A percentile compares a stretch with the other conserved stretches of the same genome.
Conservation (phyloP, 345 rosid genomes). For the Microthlaspi erraticum region DNA sequence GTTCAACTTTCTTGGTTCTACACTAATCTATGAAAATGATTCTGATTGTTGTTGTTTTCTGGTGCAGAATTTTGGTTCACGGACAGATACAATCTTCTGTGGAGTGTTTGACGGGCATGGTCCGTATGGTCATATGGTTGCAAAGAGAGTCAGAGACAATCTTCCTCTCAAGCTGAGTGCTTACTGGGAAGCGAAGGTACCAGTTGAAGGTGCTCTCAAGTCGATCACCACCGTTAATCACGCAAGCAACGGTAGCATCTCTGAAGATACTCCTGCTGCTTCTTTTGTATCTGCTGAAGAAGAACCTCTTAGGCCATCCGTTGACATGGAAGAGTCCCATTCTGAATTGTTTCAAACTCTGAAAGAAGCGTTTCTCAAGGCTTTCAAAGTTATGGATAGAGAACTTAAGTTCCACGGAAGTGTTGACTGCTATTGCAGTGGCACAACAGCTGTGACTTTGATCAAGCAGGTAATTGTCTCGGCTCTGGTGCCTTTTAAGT, state of each 20-base stretch:
- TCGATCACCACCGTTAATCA: conserved; percentile 54
- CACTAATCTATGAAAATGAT: not conserved
- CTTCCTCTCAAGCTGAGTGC: conserved; percentile 87
- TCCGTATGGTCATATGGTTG: conserved; percentile 97
- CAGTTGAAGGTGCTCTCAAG: conserved; percentile 58
- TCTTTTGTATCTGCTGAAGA: conserved; percentile 64
- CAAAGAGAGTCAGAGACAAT: conserved; percentile 89
- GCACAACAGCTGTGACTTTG: conserved; percentile 96
- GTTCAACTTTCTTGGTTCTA: not conserved
- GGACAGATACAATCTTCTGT: conserved; percentile 85
- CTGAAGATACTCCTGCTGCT: conserved; percentile 54
- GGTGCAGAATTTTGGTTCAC: conserved; percentile 79
- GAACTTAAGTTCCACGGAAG: conserved; percentile 75
- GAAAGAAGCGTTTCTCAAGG: conserved; percentile 86
- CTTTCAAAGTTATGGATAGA: conserved; percentile 93
- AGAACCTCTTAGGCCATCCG: conserved; percentile 63
- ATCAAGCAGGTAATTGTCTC: conserved; percentile 75
- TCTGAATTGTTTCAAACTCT: conserved; percentile 61
- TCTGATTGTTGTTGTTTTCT: conserved; percentile 14
- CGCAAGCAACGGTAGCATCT: conserved; percentile 53
- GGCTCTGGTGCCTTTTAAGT: not conserved
- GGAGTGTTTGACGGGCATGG: conserved; percentile 99
- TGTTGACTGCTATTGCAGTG: conserved; percentile 95
- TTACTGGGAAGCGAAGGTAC: conserved; percentile 71
- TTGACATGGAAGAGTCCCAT: conserved; percentile 53